Conservation (phyloP, 495 filamentous ascomycete genomes). For the Penicillium argentinense region DNA sequence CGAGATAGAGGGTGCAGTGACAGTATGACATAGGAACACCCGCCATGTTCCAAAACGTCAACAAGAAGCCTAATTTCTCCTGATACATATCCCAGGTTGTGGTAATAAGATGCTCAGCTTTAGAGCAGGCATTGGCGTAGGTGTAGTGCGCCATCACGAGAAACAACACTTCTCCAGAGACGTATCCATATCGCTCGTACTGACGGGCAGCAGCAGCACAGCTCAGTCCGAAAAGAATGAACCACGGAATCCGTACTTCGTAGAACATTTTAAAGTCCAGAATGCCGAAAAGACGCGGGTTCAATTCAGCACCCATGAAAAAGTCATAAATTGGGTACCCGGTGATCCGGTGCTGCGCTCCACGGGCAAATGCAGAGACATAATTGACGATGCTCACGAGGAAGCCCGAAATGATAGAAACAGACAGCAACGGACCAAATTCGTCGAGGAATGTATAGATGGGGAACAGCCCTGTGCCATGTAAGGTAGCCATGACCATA, state of each 20-base stretch:
- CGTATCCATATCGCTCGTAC: conserved; percentile 83
- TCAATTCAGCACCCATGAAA: conserved; percentile 98
- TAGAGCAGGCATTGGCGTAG: conserved; percentile 91
- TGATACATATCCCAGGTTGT: conserved; percentile 98
- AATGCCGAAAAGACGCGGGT: conserved; percentile 79
- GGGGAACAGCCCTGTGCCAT: conserved; percentile 75
- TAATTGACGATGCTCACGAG: conserved; percentile 78
- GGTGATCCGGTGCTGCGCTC: conserved; percentile 84
- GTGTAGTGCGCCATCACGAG: conserved; percentile 87
- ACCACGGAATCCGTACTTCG: conserved; percentile 95
- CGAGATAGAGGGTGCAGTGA: conserved; percentile 91
- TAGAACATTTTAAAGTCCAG: conserved; percentile 99
- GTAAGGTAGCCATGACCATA: conserved; percentile 58
- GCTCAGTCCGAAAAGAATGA: conserved; percentile 77
- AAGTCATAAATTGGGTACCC: conserved; percentile 94
- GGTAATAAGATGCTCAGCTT: conserved; percentile 91
- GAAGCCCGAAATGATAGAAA: conserved; percentile 83
- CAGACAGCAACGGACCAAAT: conserved; percentile 82
- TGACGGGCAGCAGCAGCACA: conserved; percentile 78
- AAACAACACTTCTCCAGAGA: conserved; percentile 81
- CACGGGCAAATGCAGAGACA: conserved; percentile 71
- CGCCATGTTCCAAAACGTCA: conserved; percentile 99
- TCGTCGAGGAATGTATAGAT: conserved; percentile 85
- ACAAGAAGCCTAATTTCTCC: conserved; percentile 99
- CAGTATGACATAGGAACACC: conserved; percentile 95